These are phyloP conservation scores for Salicornia ramosissima DNA, from an alignment of 148 eudicot genomes.

Conservation along the genomic window DNA sequence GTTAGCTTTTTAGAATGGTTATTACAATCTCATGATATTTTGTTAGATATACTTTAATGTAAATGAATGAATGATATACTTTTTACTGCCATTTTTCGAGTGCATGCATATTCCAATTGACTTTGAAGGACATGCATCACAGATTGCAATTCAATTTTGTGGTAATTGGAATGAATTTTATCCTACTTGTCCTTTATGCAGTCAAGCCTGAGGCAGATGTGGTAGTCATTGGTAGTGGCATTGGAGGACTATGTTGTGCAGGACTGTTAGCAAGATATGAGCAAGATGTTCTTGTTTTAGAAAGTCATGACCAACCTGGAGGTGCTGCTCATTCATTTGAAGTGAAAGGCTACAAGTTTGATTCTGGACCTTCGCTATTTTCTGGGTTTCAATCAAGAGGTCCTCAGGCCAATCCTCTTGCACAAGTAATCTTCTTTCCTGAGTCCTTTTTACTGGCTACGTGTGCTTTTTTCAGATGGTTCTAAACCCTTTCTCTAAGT, in stretches of 20 bases:
- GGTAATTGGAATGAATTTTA: not conserved
- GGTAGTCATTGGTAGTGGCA: constrained; percentile 88
- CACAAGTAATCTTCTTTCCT: constrained; percentile 57
- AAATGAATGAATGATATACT: not conserved
- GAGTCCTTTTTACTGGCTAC: not conserved
- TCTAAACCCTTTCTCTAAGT: not conserved
- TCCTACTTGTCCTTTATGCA: constrained; percentile 27
- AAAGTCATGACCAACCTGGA: constrained; percentile 89
- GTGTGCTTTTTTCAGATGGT: not conserved
- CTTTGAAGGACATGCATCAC: not conserved
- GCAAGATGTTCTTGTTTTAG: constrained; percentile 79
- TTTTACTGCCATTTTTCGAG: not conserved
- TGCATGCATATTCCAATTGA: not conserved
- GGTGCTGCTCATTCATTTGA: constrained; percentile 97
- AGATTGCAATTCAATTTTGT: not conserved
- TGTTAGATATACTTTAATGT: not conserved
- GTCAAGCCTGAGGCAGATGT: constrained; percentile 92
- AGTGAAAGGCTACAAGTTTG: constrained; percentile 78
- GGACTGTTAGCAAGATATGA: constrained; percentile 84
- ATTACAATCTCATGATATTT: not conserved
- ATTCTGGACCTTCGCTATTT: constrained; percentile 94
- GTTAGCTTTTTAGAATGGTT: no score
- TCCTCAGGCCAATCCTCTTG: constrained; percentile 96
- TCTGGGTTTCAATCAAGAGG: constrained; percentile 98
- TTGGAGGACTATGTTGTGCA: constrained; percentile 88